Percentiles rank a stretch among this genome's conserved stretches.
phyloP scores from a whole-genome alignment of 768 basidiomycete species.

The Boletus rufocinnamomeus region DNA sequence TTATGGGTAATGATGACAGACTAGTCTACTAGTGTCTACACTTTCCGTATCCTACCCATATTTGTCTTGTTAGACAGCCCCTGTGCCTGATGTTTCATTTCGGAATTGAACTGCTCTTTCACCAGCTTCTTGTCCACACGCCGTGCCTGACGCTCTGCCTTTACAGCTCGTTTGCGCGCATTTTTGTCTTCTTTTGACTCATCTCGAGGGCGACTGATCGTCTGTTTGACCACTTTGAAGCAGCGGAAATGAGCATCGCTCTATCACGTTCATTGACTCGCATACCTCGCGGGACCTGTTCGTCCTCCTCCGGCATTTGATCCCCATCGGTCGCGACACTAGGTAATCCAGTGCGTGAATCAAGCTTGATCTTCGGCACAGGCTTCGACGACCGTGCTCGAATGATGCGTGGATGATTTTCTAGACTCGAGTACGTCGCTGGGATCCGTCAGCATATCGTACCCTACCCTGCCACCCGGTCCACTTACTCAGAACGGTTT shows the following conservation, averaged over 20 bases:
- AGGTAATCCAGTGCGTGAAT: slow-evolving; percentile 80
- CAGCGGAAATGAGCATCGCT: slow-evolving; percentile 4
- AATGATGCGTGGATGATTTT: slow-evolving; percentile 94
- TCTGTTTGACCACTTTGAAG: slow-evolving; percentile 37
- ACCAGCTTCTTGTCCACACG: slow-evolving; percentile 67
- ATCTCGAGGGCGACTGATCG: slow-evolving; percentile 67
- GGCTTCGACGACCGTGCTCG: slow-evolving; percentile 57
- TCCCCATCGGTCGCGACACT: slow-evolving; percentile 39
- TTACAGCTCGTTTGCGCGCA: slow-evolving; percentile 68
- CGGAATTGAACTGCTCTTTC: slow-evolving; percentile 63
- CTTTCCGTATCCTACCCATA: slow-evolving; percentile 20
- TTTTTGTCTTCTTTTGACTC: slow-evolving; percentile 79
- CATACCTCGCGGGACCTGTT: slow-evolving; percentile 31
- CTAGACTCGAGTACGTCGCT: slow-evolving; percentile 97
- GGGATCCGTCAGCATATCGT: slow-evolving; percentile 15
- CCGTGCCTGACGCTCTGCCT: slow-evolving; percentile 62
- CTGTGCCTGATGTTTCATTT: slow-evolving; percentile 61
- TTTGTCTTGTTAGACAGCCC: slow-evolving; percentile 47
- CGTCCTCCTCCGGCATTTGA: slow-evolving; percentile 29
- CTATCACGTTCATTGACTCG: neutral
- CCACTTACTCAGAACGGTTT: slow-evolving; percentile 86
- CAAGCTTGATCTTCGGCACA: slow-evolving; percentile 66
- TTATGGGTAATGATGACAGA: slow-evolving; percentile 7
- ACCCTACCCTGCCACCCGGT: neutral
- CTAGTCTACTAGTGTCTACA: slow-evolving; percentile 15